phyloP scores from a whole-genome alignment of 371 early-diverging fungal genomes.

The Mortierella sp. region DNA sequence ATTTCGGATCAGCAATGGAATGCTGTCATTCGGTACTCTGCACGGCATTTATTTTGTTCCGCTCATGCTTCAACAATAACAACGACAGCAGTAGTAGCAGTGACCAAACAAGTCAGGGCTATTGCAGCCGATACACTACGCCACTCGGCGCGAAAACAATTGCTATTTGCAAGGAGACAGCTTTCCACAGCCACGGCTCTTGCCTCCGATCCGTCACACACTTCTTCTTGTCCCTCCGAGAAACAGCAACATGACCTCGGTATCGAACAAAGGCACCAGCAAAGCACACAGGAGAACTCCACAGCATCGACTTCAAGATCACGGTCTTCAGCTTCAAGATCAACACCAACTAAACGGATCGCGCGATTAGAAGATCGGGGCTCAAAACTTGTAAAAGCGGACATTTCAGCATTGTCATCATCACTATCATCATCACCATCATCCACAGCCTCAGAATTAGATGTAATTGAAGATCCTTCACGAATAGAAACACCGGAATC shows the following conservation, averaged over 20 bases:
- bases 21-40: constrained; percentile 48
- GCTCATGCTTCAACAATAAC: constrained; percentile 19
- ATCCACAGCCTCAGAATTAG: background rate
- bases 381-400: background rate
- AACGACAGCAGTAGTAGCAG: background rate
- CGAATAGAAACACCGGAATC: background rate
- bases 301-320: background rate
- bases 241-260: background rate
- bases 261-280: background rate
- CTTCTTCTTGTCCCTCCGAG: background rate
- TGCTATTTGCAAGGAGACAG: background rate
- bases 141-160: background rate
- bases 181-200: constrained; percentile 15
- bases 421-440: background rate
- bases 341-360: background rate
- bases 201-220: constrained; percentile 11
- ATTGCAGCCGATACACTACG: background rate
- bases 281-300: background rate
- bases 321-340: background rate
- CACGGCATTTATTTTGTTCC: constrained; percentile 50
- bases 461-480: background rate
- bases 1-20: constrained; percentile 30
- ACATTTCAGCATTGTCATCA: background rate
- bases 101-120: background rate
- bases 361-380: background rate